phyloP scores from a whole-genome alignment of 768 basidiomycete species.

The Galerina sulciceps region DNA sequence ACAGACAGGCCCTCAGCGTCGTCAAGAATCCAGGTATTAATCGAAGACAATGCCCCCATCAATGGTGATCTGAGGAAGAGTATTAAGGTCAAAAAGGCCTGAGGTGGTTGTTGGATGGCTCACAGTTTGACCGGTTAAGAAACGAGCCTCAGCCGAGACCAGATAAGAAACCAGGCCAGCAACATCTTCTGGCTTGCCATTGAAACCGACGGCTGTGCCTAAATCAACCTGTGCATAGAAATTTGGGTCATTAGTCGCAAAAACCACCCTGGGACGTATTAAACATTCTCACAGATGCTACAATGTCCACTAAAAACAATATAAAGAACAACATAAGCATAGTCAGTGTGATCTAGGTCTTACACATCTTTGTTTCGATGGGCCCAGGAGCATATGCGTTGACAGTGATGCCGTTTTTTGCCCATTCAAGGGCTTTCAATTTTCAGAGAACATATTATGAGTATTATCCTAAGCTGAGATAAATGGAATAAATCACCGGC shows the following conservation, averaged over 20 bases:
- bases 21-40: too few species aligned
- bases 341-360: not conserved
- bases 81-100: too few species aligned
- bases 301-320: not conserved
- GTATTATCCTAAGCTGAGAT: not conserved
- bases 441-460: not conserved
- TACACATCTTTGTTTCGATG: constrained; percentile 11
- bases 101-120: too few species aligned
- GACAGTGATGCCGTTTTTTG: constrained; percentile 41
- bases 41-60: too few species aligned
- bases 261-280: not conserved
- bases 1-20: too few species aligned
- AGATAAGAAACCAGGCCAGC: constrained; percentile 19
- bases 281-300: not conserved
- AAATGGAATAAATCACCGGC: constrained; percentile 28
- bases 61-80: too few species aligned
- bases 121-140: constrained; percentile 9
- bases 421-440: constrained; percentile 38
- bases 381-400: constrained; percentile 45
- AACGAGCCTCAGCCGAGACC: constrained; percentile 5
- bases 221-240: not conserved
- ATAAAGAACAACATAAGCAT: not conserved
- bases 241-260: not conserved
- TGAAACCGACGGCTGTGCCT: not conserved
- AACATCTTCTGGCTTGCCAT: constrained; percentile 12